Evolutionary conservation across 495 filamentous ascomycete species (phyloP), one percentile per base, ranked within the genome.

Genomic region (Penicillium ucsense): DNA sequence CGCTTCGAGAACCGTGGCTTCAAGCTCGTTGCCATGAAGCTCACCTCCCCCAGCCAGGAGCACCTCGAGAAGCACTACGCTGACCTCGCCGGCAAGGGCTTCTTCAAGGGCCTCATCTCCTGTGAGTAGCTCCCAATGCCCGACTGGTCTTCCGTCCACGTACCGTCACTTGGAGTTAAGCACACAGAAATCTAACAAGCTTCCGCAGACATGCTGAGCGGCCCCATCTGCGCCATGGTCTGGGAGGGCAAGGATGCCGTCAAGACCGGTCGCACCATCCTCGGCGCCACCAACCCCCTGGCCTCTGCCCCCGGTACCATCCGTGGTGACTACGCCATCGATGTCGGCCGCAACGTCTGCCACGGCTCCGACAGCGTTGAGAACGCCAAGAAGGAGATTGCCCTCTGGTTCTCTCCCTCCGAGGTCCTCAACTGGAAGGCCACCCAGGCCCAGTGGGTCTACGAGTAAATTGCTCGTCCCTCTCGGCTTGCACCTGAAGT

Each of bases 321-420:
- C 76, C 88, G 92, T 76, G 91, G 90, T 70, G 86, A 89, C 72
- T 88, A 62, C 64, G 80, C 79, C 60, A 79, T 83, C 46, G 87
- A 90, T 63, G 86, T 92, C 62, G 92, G 92, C 74, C 89, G 92
- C 67, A 98, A 98, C 79, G 88, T 98, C 73, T 96, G 92, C 83
- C 92, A 98, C 81, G 92, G 92, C 66, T 95, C 89, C 72, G 92
- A 98, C 82, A 81, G 77, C 72, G 90, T 97, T 72, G 92, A 97
- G 81, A 92, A 76, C 75, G 92, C 92, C 71, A 82, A 97, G 85
- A 96, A 96, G 86, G 92, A 98, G 80, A 98, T 98, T 66, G 84
- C 79, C 57, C 84, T 96, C 63, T 98, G 92, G 92, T 98, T 98
- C 86, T 75, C 80, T 67, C 70, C 82, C 57, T 81, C 79, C 55